Percentiles rank a stretch among this genome's conserved stretches.
phyloP scores from a whole-genome alignment of 2,329 filamentous ascomycete genomes.

The Neobulgaria alba region DNA sequence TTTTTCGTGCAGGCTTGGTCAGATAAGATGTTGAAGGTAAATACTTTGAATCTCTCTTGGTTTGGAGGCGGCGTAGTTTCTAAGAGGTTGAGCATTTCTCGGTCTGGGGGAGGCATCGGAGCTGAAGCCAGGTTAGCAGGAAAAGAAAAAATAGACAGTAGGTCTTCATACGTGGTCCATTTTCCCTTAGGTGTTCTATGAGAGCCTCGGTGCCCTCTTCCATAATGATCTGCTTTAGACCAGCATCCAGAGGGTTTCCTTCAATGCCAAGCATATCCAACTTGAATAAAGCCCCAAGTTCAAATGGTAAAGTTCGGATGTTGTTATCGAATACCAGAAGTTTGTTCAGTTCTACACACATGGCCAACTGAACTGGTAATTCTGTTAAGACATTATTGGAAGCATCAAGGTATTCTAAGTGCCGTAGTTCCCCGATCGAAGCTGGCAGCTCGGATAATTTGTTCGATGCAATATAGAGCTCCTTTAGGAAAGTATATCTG shows the following conservation, averaged over 20 bases:
- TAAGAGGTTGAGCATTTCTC: slow-evolving; percentile 72
- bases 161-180: slow-evolving; percentile 63
- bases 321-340: slow-evolving; percentile 86
- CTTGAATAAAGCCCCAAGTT: slow-evolving; percentile 81
- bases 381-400: slow-evolving; percentile 80
- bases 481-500: slow-evolving; percentile 79
- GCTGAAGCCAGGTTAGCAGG: slow-evolving; percentile 39
- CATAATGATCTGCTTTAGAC: slow-evolving; percentile 72
- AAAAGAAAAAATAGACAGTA: not conserved
- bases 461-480: slow-evolving; percentile 91
- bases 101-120: slow-evolving; percentile 65
- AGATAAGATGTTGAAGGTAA: slow-evolving; percentile 94
- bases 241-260: slow-evolving; percentile 74
- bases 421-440: slow-evolving; percentile 72
- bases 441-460: slow-evolving; percentile 73
- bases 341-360: slow-evolving; percentile 87
- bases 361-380: slow-evolving; percentile 85
- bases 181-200: slow-evolving; percentile 74
- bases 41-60: slow-evolving; percentile 68
- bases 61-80: slow-evolving; percentile 40
- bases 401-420: slow-evolving; percentile 74
- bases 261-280: slow-evolving; percentile 86
- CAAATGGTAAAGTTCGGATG: slow-evolving; percentile 70
- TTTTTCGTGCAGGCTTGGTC: slow-evolving; percentile 82
- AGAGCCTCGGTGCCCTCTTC: slow-evolving; percentile 81